Conservation (phyloP, 805 yeast species). For the Lipomyces kockii region DNA sequence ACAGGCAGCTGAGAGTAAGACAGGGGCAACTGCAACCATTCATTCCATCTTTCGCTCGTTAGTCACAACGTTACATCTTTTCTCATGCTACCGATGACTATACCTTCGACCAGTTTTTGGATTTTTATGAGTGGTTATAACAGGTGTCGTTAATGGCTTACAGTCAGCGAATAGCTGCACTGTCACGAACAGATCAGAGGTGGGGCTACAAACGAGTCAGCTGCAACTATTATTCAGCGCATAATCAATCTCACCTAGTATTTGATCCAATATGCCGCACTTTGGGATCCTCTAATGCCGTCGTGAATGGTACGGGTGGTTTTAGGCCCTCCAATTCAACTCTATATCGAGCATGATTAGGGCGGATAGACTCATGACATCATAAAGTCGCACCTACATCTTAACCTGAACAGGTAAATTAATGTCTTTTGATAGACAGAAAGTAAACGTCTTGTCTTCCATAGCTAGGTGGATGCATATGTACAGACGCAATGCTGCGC, state of each 20-base stretch:
- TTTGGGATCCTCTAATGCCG: slow-evolving; percentile 55
- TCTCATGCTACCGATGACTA: not conserved
- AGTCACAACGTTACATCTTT: not conserved
- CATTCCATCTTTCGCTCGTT: slow-evolving; percentile 61
- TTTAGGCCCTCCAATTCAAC: slow-evolving; percentile 53
- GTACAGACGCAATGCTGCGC: not conserved
- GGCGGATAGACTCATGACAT: not conserved
- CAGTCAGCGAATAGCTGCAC: slow-evolving; percentile 53
- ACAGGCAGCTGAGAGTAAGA: slow-evolving; percentile 71
- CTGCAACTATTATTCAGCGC: not conserved
- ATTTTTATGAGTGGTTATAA: slow-evolving; percentile 55
- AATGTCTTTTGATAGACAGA: slow-evolving; percentile 62
- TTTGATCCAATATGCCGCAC: slow-evolving; percentile 51
- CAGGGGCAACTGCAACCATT: slow-evolving; percentile 75
- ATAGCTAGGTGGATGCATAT: slow-evolving; percentile 27
- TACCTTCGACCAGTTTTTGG: slow-evolving; percentile 44
- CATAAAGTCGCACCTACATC: slow-evolving; percentile 41
- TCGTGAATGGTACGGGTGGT: slow-evolving; percentile 52
- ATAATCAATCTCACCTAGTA: slow-evolving; percentile 39
- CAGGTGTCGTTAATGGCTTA: slow-evolving; percentile 56
- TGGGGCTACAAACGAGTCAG: slow-evolving; percentile 27
- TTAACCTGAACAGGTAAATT: slow-evolving; percentile 56
- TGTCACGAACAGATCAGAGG: slow-evolving; percentile 50
- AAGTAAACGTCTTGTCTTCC: slow-evolving; percentile 54
- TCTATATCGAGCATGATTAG: slow-evolving; percentile 30